These are phyloP conservation scores for Spergularia bocconei DNA, from an alignment of 148 eudicot species.

Conservation along the genomic window DNA sequence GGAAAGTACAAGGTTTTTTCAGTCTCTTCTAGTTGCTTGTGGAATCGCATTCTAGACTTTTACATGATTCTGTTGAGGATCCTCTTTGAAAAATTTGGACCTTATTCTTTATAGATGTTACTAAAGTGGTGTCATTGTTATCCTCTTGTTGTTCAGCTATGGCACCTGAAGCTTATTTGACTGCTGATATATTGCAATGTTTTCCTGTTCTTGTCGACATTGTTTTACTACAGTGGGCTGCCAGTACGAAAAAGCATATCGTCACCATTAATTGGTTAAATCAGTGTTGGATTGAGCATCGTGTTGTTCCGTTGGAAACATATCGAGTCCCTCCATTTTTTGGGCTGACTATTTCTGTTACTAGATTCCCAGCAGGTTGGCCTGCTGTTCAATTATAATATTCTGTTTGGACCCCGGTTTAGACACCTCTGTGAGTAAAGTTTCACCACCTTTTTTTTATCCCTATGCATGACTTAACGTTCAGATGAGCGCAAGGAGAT, in stretches of 20 bases:
- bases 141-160: not conserved
- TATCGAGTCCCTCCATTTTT: slow-evolving; percentile 79
- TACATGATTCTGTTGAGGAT: not conserved
- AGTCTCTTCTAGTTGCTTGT: slow-evolving; percentile 7
- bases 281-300: slow-evolving; percentile 99
- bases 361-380: slow-evolving; percentile 84
- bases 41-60: not conserved
- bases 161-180: not conserved
- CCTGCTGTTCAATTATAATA: slow-evolving; percentile 1
- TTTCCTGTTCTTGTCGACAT: slow-evolving; percentile 3
- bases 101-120: not conserved
- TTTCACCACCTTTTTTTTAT: not conserved
- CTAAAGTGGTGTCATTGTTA: not conserved
- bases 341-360: slow-evolving; percentile 78
- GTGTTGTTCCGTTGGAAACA: slow-evolving; percentile 81
- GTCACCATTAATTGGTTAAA: slow-evolving; percentile 78
- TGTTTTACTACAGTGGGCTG: slow-evolving; percentile 73
- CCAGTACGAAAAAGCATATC: slow-evolving; percentile 66
- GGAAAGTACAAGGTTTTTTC: slow-evolving; percentile 78
- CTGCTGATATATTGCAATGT: not conserved
- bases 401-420: slow-evolving; percentile 3
- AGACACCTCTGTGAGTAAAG: not conserved
- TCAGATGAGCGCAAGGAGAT: slow-evolving; percentile 86
- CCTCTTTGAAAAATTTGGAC: not conserved
- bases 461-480: not conserved